These are phyloP conservation scores for Zalaria sp. DNA, from an alignment of 2,329 filamentous ascomycete genomes.

Conservation along the genomic window DNA sequence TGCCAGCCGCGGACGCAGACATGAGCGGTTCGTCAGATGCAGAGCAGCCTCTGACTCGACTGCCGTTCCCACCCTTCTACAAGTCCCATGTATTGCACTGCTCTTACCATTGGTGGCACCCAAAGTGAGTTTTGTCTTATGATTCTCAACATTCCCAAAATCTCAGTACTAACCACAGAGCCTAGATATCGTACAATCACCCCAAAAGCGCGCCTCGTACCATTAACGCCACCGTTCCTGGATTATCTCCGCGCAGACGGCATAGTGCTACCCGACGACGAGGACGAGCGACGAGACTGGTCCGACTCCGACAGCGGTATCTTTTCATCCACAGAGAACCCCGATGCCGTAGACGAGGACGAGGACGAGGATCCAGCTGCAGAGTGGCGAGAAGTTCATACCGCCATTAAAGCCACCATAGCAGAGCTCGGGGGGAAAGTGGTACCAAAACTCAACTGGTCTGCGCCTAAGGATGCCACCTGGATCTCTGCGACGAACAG, in stretches of 20 bases:
- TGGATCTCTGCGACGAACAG: constrained; percentile 85
- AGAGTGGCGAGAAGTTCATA: constrained; percentile 57
- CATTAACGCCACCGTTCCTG: constrained; percentile 61
- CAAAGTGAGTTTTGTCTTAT: constrained; percentile 39
- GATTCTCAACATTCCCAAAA: neutral
- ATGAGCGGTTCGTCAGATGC: neutral
- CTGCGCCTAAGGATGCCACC: constrained; percentile 84
- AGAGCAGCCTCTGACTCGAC: constrained; percentile 14
- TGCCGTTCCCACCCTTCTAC: constrained; percentile 71
- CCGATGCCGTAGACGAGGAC: constrained; percentile 34
- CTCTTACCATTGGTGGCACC: constrained; percentile 87
- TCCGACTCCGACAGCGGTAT: constrained; percentile 38
- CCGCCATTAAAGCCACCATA: constrained; percentile 63
- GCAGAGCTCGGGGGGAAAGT: constrained; percentile 71
- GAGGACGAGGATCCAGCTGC: constrained; percentile 47
- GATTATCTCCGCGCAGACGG: constrained; percentile 84
- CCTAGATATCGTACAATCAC: constrained; percentile 64
- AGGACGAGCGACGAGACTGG: constrained; percentile 25
- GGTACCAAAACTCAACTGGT: constrained; percentile 94
- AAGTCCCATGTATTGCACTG: constrained; percentile 85
- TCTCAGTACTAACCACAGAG: constrained; percentile 5
- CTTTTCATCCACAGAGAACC: constrained; percentile 29
- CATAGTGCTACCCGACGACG: constrained; percentile 69
- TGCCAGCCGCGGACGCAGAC: too few species aligned
- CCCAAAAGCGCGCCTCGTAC: constrained; percentile 74